These are phyloP conservation scores for Plantago ovata DNA, from an alignment of 257 asterid genomes.

Conservation along the genomic window DNA sequence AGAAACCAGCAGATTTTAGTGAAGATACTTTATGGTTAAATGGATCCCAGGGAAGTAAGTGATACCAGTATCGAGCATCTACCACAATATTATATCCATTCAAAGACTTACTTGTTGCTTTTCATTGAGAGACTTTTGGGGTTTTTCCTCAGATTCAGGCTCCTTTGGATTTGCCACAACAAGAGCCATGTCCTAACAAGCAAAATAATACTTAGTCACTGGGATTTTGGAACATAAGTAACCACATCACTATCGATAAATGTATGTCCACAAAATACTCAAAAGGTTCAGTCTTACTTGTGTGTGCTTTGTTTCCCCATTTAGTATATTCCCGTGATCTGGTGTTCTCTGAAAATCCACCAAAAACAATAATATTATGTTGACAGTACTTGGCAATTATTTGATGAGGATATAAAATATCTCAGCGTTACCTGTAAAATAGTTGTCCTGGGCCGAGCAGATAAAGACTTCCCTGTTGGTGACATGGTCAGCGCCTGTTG, in stretches of 20 bases:
- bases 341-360: conserved; percentile 57
- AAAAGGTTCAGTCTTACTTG: conserved; percentile 32
- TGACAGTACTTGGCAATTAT: conserved; percentile 13
- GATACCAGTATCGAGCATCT: conserved; percentile 1
- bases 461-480: conserved; percentile 76
- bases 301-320: conserved; percentile 49
- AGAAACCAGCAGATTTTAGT: conserved; percentile 24
- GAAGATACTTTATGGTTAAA: not conserved
- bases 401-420: conserved; percentile 18
- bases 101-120: conserved; percentile 57
- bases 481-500: conserved; percentile 97
- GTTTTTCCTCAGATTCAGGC: conserved; percentile 62
- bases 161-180: conserved; percentile 52
- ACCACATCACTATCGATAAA: conserved; percentile 9
- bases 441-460: conserved; percentile 74
- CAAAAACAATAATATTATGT: conserved; percentile 22
- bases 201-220: conserved; percentile 6
- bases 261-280: conserved; percentile 4
- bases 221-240: conserved; percentile 2
- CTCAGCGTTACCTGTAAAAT: conserved; percentile 59
- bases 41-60: conserved; percentile 5
- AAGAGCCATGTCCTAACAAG: conserved; percentile 47
- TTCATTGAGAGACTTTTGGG: conserved; percentile 71
- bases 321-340: conserved; percentile 49
- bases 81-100: conserved; percentile 6